Conservation (phyloP, 129 eudicot genomes). For the Flaveria ramosissima region DNA sequence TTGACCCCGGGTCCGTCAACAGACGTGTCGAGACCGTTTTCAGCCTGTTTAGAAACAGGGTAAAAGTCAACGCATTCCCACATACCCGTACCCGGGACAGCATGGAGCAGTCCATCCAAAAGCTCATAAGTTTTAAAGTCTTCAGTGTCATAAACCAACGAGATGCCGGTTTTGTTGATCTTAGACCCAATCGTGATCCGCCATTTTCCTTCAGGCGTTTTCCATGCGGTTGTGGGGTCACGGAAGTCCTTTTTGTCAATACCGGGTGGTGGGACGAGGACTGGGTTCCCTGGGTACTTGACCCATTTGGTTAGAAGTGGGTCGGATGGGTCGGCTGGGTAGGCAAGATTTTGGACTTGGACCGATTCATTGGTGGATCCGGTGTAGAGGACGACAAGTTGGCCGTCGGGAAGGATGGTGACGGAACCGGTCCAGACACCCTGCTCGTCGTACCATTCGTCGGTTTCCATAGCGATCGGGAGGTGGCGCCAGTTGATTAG, state of each 20-base stretch:
- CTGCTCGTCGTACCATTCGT: constrained; percentile 74
- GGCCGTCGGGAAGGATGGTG: constrained; percentile 71
- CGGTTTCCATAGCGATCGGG: constrained; percentile 74
- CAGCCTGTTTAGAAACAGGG: constrained; percentile 54
- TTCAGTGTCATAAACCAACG: constrained; percentile 63
- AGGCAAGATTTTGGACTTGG: constrained; percentile 85
- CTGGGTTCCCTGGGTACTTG: constrained; percentile 73
- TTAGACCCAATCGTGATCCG: constrained; percentile 74
- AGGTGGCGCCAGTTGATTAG: constrained; percentile 78
- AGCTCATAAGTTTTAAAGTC: constrained; percentile 62
- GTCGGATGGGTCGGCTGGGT: constrained; percentile 70
- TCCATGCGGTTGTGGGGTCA: constrained; percentile 93
- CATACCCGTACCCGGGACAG: constrained; percentile 75
- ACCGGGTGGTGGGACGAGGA: constrained; percentile 76
- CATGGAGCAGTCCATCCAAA: constrained; percentile 55
- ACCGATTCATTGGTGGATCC: constrained; percentile 71
- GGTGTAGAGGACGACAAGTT: constrained; percentile 70
- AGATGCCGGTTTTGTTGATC: constrained; percentile 66
- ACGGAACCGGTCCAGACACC: constrained; percentile 98
- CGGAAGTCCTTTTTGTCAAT: constrained; percentile 60
- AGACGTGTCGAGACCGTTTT: constrained; percentile 73
- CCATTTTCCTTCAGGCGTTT: constrained; percentile 69
- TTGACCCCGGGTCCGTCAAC: constrained; percentile 57
- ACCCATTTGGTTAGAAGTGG: constrained; percentile 67
- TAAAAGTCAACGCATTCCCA: constrained; percentile 91